These are phyloP conservation scores for Myriosclerotinia duriaeana DNA, from an alignment of 2,329 filamentous ascomycete species.

Conservation along the genomic window DNA sequence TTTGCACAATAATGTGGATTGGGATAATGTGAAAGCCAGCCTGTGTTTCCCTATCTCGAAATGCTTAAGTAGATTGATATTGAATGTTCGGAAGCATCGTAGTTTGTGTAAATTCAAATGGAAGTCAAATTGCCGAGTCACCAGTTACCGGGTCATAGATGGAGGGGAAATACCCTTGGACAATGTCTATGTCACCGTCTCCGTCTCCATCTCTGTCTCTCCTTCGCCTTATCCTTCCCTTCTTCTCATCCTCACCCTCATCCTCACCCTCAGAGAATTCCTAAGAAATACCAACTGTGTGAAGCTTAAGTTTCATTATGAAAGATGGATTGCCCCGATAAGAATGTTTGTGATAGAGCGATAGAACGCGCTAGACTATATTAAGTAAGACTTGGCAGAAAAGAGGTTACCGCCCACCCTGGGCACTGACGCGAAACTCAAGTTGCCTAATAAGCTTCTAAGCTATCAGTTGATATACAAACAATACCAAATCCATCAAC, in stretches of 20 bases:
- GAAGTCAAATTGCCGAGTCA: not conserved
- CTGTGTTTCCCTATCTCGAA: not conserved
- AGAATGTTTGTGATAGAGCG: not conserved
- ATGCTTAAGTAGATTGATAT: not conserved
- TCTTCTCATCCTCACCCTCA: not conserved
- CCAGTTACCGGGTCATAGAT: not conserved
- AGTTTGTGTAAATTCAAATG: constrained; percentile 2
- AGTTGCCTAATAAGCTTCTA: constrained; percentile 36
- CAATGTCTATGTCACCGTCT: not conserved
- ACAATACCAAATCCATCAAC: constrained; percentile 33
- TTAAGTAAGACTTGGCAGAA: not conserved
- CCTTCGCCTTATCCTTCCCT: too few species aligned
- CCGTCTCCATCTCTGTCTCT: not conserved
- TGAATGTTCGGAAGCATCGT: not conserved
- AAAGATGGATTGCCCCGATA: not conserved
- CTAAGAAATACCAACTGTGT: not conserved
- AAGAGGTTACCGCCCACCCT: not conserved
- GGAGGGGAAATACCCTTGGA: not conserved
- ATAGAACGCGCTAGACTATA: not conserved
- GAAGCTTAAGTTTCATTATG: not conserved
- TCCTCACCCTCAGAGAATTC: too few species aligned
- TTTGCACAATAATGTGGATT: not conserved
- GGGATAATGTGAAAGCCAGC: not conserved
- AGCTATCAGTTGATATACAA: constrained; percentile 25
- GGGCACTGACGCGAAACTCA: constrained; percentile 32